Percentiles rank a stretch among this genome's conserved stretches.
phyloP scores from a whole-genome alignment of 176 grass and related monocot species.

The Dendrocalamus sinicus region DNA sequence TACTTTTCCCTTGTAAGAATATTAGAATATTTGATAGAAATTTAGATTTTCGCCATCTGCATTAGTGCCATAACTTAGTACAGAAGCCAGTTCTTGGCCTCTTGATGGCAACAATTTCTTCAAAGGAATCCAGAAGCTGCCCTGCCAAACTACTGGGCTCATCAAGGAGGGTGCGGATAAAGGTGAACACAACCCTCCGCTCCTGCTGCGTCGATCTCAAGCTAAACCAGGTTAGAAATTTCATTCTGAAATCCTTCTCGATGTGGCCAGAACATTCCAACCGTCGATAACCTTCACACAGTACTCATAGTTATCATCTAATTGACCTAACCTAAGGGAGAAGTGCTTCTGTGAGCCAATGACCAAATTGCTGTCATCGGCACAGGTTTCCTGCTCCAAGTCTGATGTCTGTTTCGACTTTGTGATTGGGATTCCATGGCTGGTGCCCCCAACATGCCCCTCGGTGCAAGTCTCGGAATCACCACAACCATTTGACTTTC shows the following conservation, averaged over 20 bases:
- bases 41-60: neutral
- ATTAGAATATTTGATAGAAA: slow-evolving; percentile 38
- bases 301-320: slow-evolving; percentile 87
- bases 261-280: slow-evolving; percentile 76
- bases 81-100: slow-evolving; percentile 67
- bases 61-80: slow-evolving; percentile 84
- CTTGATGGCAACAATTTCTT: slow-evolving; percentile 72
- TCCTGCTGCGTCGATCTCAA: slow-evolving; percentile 79
- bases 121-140: slow-evolving; percentile 82
- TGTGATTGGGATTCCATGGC: slow-evolving; percentile 69
- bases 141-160: slow-evolving; percentile 81
- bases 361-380: slow-evolving; percentile 53
- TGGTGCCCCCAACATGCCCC: slow-evolving; percentile 47
- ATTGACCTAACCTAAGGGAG: slow-evolving; percentile 59
- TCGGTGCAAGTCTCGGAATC: slow-evolving; percentile 57
- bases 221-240: slow-evolving; percentile 90
- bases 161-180: slow-evolving; percentile 69
- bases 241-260: slow-evolving; percentile 72
- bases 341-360: slow-evolving; percentile 51
- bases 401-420: slow-evolving; percentile 58
- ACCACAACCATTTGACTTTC: slow-evolving; percentile 59
- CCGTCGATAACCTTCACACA: slow-evolving; percentile 78
- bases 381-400: slow-evolving; percentile 61
- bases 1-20: slow-evolving; percentile 28
- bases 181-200: slow-evolving; percentile 78